A percentile compares a stretch with the other conserved stretches of the same genome.
Evolutionary conservation across 108 stramenopile genomes (phyloP).

Genomic region (Cyclotella kingstonii): DNA sequence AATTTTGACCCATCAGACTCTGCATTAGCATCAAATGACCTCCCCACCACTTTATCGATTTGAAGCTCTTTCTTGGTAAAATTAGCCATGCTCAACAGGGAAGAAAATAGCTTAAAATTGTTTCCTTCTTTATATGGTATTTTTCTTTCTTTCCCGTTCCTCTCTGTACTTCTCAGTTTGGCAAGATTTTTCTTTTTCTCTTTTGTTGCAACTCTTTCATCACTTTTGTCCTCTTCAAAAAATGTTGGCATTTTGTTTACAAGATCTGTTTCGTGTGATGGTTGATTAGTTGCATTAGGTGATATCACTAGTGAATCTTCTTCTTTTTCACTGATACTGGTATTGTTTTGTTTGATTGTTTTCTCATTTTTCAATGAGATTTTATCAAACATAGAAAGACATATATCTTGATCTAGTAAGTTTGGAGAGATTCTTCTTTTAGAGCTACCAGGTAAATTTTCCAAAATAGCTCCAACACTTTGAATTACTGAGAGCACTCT

Average conservation of each 20-base stretch:
- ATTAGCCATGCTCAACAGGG: too few species aligned
- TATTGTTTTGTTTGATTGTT: neutral
- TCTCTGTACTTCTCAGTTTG: neutral
- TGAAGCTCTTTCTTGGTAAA: too few species aligned
- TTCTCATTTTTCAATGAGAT: constrained; percentile 47
- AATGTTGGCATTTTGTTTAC: too few species aligned
- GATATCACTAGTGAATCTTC: constrained; percentile 14
- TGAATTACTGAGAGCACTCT: constrained; percentile 68
- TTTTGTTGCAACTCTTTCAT: too few species aligned
- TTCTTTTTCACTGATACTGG: constrained; percentile 27
- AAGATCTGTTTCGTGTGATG: too few species aligned
- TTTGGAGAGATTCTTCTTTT: constrained; percentile 56
- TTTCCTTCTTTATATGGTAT: neutral
- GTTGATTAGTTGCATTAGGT: constrained; percentile 3
- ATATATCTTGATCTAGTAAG: constrained; percentile 76
- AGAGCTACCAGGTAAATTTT: constrained; percentile 27
- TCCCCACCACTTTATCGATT: too few species aligned
- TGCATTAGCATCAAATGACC: too few species aligned
- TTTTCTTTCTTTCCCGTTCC: neutral
- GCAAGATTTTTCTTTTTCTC: too few species aligned
- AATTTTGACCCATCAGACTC: too few species aligned
- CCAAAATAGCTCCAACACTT: constrained; percentile 69
- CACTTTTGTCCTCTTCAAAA: too few species aligned
- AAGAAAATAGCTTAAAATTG: too few species aligned
- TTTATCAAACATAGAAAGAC: constrained; percentile 81